Evolutionary conservation across 2,329 filamentous ascomycete genomes (phyloP), one percentile per base, ranked within the genome.

Genomic region (Penicillium sp.): DNA sequence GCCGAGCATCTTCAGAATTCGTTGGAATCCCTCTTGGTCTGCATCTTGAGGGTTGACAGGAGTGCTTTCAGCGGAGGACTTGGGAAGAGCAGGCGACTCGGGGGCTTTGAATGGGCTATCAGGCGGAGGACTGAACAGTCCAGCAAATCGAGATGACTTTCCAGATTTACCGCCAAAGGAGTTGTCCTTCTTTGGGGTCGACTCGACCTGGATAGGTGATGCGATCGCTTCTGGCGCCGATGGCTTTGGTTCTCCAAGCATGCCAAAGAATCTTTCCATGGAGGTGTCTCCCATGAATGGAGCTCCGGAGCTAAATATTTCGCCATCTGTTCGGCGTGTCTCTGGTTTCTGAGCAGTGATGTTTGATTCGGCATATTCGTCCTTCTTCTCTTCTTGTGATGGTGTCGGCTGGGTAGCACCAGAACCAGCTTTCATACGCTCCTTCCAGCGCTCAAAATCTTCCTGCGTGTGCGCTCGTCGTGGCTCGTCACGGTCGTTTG

Each of bases 381-480:
- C 76, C 58, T 75, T 79, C 64, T 79, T 80, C 54, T 81, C 75
- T 46, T 73, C 73, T 9, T 74, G 67, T 28, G 71, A 59, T 44
- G 75, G 62, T 33, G 67, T 51, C 39, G 61, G 59, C 24, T 64
- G 61, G n/a, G 67, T 60, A 47, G 55, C 42, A n/a, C 59, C 60
- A 49, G 73, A 84, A 58, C 84, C 82, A 34, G 86, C 87, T 73
- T 90, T 93, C 91, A 95, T 95, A 60, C 83, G 83, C 65, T 95
- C 91, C 81, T 96, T 96, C 86, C 93, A 97, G 63, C 90, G 90
- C 75, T 95, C 88, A 72, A 97, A 95, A 62, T 97, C 92, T 68
- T 95, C 92, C 66, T 91, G 88, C 1, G 92, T 96, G 65, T 91
- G 89, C 5, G 82, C 83, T 65, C 88, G 85, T 31, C 83, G 78